Percentiles rank a stretch among this genome's conserved stretches.
Conservation (phyloP, 2,329 filamentous ascomycete genomes). For the Hypoxylon sp. region DNA sequence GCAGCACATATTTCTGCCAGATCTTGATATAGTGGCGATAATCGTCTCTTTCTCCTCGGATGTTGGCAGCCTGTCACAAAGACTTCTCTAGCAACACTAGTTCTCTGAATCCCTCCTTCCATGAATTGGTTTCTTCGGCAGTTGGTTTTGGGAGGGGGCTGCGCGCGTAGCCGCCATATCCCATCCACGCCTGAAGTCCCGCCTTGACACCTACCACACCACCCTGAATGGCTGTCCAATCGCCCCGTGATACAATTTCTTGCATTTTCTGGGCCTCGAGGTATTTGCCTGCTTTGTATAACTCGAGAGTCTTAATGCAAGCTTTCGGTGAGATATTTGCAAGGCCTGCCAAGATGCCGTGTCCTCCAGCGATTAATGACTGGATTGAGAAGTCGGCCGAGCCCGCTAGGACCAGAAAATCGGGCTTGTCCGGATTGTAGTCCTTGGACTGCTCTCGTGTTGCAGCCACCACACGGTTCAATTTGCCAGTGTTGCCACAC, state of each 20-base stretch:
- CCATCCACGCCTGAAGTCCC: slow-evolving; percentile 75
- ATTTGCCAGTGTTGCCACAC: slow-evolving; percentile 79
- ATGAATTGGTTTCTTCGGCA: slow-evolving; percentile 63
- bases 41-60: slow-evolving; percentile 33
- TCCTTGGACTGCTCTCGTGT: slow-evolving; percentile 62
- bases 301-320: slow-evolving; percentile 72
- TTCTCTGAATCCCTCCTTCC: slow-evolving; percentile 71
- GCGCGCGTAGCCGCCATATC: slow-evolving; percentile 73
- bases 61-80: slow-evolving; percentile 54
- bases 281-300: slow-evolving; percentile 71
- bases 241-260: slow-evolving; percentile 75
- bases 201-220: slow-evolving; percentile 81
- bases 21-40: slow-evolving; percentile 22
- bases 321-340: slow-evolving; percentile 80
- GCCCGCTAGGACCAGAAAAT: slow-evolving; percentile 80
- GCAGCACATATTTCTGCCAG: slow-evolving; percentile 12
- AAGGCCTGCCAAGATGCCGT: slow-evolving; percentile 79
- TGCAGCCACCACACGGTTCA: slow-evolving; percentile 74
- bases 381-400: slow-evolving; percentile 81
- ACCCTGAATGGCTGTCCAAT: slow-evolving; percentile 80
- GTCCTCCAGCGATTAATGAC: slow-evolving; percentile 76
- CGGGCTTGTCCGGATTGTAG: slow-evolving; percentile 56
- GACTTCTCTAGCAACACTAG: slow-evolving; percentile 67
- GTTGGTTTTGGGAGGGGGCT: slow-evolving; percentile 68
- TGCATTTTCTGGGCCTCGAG: slow-evolving; percentile 75